A percentile compares a stretch with the other conserved stretches of the same genome.
phyloP scores from a whole-genome alignment of 2,329 filamentous ascomycete genomes.

The Pestalotiopsis sp. region DNA sequence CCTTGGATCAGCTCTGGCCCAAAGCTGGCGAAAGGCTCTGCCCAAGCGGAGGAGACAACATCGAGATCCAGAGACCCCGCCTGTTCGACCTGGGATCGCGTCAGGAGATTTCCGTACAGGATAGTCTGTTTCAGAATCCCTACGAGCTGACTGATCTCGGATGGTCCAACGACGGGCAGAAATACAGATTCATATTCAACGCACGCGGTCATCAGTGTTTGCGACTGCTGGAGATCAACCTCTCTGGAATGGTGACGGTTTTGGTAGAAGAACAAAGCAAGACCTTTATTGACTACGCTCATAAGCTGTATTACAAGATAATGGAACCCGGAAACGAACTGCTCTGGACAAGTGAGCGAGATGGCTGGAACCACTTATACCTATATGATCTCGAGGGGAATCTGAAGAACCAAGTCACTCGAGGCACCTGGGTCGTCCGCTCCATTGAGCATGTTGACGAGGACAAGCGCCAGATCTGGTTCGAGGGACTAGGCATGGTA shows the following conservation, averaged over 20 bases:
- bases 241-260: neutral
- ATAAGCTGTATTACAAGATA: neutral
- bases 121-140: neutral
- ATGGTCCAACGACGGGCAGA: neutral
- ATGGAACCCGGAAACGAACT: neutral
- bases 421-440: neutral
- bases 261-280: constrained; percentile 4
- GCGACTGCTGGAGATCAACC: neutral
- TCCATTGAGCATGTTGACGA: neutral
- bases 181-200: constrained; percentile 9
- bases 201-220: constrained; percentile 4
- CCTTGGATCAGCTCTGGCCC: neutral
- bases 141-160: neutral
- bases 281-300: constrained; percentile 2
- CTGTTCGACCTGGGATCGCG: neutral
- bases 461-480: neutral
- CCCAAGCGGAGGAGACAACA: neutral
- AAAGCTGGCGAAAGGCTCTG: neutral
- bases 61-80: constrained; percentile 5
- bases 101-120: neutral
- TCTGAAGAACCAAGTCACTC: constrained; percentile 2
- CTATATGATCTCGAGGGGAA: constrained; percentile 3
- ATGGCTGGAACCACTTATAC: constrained; percentile 9
- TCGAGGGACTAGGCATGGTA: neutral
- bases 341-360: constrained; percentile 4